Conservation (phyloP, 257 asterid species). For the Plantago ovata region DNA sequence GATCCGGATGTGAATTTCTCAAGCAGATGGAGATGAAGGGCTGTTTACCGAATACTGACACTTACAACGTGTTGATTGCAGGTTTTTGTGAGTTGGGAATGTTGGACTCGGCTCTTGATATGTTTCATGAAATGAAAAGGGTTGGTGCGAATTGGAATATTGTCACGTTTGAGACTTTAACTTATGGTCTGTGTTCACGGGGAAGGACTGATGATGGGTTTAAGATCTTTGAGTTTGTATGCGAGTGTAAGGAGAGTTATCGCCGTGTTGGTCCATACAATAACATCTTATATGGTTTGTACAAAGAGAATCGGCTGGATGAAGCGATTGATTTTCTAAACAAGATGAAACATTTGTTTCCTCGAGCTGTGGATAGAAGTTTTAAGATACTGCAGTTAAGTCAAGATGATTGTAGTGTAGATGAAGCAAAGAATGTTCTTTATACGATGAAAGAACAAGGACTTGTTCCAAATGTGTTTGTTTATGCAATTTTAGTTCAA, state of each 20-base stretch:
- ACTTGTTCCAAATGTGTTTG: constrained; percentile 51
- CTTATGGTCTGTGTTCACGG: constrained; percentile 56
- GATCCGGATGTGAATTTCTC: constrained; percentile 41
- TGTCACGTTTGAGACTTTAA: constrained; percentile 51
- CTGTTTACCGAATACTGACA: constrained; percentile 61
- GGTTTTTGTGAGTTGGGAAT: constrained; percentile 57
- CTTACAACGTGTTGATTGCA: constrained; percentile 62
- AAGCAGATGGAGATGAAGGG: constrained; percentile 90
- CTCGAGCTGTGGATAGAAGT: constrained; percentile 54
- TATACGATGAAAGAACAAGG: constrained; percentile 53
- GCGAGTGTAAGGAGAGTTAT: constrained; percentile 32
- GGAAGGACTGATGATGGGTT: constrained; percentile 59
- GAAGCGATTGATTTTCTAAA: constrained; percentile 56
- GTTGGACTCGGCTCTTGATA: constrained; percentile 68
- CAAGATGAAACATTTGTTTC: constrained; percentile 50
- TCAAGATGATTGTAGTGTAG: constrained; percentile 25
- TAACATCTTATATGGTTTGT: constrained; percentile 68
- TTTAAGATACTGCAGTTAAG: constrained; percentile 37
- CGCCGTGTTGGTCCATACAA: constrained; percentile 58
- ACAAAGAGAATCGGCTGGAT: constrained; percentile 37
- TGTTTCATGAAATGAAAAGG: constrained; percentile 81
- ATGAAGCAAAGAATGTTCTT: constrained; percentile 44
- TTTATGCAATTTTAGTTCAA: constrained; percentile 48
- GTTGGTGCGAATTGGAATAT: constrained; percentile 52
- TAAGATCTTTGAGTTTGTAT: constrained; percentile 61